phyloP scores from a whole-genome alignment of 2,329 filamentous ascomycete species.

The Sporothrix variecibatus region DNA sequence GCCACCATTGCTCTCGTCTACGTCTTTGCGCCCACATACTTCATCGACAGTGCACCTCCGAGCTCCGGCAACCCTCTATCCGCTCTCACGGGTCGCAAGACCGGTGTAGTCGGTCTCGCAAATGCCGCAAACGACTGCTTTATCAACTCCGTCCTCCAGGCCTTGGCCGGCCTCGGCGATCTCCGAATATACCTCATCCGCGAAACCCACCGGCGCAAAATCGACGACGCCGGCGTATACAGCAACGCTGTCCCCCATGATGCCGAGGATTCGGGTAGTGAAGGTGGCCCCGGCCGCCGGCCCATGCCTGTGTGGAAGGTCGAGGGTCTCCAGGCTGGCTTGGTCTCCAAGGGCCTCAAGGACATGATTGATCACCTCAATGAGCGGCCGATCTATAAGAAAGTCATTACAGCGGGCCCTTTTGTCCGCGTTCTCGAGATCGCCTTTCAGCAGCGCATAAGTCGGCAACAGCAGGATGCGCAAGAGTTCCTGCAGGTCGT shows the following conservation, averaged over 20 bases:
- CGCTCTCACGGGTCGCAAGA: slow-evolving; percentile 60
- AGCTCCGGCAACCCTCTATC: slow-evolving; percentile 37
- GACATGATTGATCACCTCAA: slow-evolving; percentile 90
- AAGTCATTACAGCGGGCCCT: slow-evolving; percentile 83
- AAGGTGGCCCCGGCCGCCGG: slow-evolving; percentile 20
- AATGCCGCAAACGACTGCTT: slow-evolving; percentile 96
- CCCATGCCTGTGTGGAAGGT: slow-evolving; percentile 60
- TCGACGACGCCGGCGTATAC: slow-evolving; percentile 80
- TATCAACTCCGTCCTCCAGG: slow-evolving; percentile 95
- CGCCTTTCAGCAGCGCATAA: slow-evolving; percentile 88
- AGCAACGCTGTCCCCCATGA: slow-evolving; percentile 56
- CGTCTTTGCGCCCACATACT: slow-evolving; percentile 96
- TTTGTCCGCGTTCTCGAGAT: slow-evolving; percentile 83
- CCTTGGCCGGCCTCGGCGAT: slow-evolving; percentile 85
- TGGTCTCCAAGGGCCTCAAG: slow-evolving; percentile 86
- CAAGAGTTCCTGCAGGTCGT: slow-evolving; percentile 97
- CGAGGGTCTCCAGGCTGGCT: slow-evolving; percentile 71
- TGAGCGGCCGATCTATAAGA: slow-evolving; percentile 88
- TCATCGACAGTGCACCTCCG: slow-evolving; percentile 79
- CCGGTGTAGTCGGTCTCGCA: slow-evolving; percentile 81
- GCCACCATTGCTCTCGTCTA: slow-evolving; percentile 94
- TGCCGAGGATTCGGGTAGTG: slow-evolving; percentile 22
- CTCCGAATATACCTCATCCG: slow-evolving; percentile 88
- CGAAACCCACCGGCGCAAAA: slow-evolving; percentile 79
- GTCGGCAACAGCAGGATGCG: slow-evolving; percentile 92